Conservation (phyloP, 768 basidiomycete genomes). For the Rhodotorula kratochvilovae region DNA sequence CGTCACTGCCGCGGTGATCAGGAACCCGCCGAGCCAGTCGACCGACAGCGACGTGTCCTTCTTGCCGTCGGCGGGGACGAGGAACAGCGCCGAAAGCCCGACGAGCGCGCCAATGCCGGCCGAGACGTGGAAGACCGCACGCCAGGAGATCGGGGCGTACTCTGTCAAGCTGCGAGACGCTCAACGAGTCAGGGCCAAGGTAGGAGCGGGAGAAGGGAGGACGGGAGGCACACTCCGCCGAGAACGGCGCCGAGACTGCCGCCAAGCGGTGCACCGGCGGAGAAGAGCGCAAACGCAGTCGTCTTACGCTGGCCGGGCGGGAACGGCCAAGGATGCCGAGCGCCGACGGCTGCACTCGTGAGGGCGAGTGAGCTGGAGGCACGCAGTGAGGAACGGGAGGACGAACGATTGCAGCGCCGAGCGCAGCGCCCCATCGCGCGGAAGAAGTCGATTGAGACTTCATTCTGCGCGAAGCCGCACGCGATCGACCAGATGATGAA, state of each 20-base stretch:
- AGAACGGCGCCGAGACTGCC: slow-evolving; percentile 64
- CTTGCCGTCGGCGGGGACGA: slow-evolving; percentile 59
- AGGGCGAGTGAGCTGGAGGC: too few species aligned
- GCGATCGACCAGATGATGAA: slow-evolving; percentile 60
- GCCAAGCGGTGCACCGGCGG: slow-evolving; percentile 78
- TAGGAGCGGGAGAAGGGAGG: slow-evolving; percentile 48
- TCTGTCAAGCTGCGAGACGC: not conserved
- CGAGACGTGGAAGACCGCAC: slow-evolving; percentile 61
- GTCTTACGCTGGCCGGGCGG: slow-evolving; percentile 64
- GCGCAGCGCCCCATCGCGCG: slow-evolving; percentile 72
- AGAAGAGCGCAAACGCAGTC: slow-evolving; percentile 74
- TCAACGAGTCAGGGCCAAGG: not conserved
- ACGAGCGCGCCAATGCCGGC: slow-evolving; percentile 59
- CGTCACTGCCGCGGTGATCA: slow-evolving; percentile 64
- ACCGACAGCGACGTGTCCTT: slow-evolving; percentile 51
- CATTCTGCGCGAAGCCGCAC: slow-evolving; percentile 62
- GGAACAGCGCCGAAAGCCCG: slow-evolving; percentile 56
- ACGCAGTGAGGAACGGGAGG: not conserved
- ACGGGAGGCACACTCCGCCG: slow-evolving; percentile 68
- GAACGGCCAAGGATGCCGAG: slow-evolving; percentile 80
- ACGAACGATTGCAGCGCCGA: slow-evolving; percentile 64
- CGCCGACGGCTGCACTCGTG: slow-evolving; percentile 46
- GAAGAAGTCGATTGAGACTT: slow-evolving; percentile 61
- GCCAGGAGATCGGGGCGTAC: slow-evolving; percentile 55
- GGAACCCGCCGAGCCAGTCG: slow-evolving; percentile 70